Evolutionary conservation across 139 green algal genomes (phyloP).

Genomic region (Nannochloris sp.): DNA sequence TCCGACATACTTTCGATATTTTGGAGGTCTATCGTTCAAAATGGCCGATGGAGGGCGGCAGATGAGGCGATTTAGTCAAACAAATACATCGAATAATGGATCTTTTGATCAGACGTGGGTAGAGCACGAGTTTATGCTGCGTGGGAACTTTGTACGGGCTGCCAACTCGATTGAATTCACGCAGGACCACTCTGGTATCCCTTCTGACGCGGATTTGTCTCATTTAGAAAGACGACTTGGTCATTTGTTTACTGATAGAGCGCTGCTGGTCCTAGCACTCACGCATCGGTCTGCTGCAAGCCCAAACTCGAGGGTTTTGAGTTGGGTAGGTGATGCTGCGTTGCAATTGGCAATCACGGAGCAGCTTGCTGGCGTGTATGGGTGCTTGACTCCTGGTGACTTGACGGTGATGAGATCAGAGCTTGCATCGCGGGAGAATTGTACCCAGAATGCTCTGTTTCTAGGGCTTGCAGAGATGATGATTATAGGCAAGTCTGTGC

Average conservation of each 20-base stretch:
- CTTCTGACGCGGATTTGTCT: no score
- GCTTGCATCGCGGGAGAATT: conserved; percentile 9
- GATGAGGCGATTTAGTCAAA: no score
- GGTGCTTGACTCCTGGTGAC: neutral
- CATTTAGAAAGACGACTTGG: no score
- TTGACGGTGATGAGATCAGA: neutral
- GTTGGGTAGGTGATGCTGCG: conserved; percentile 27
- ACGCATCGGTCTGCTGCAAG: conserved; percentile 11
- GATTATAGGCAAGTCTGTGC: conserved; percentile 5
- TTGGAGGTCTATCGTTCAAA: no score
- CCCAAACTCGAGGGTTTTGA: conserved; percentile 3
- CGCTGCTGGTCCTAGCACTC: conserved; percentile 18
- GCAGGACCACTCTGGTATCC: no score
- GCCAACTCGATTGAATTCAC: neutral
- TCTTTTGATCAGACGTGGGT: neutral
- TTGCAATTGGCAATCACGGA: conserved; percentile 16
- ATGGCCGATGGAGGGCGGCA: no score
- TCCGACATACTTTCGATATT: no score
- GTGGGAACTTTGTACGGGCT: conserved; percentile 1
- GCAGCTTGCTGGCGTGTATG: conserved; percentile 10
- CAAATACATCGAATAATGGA: neutral
- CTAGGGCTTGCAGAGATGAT: conserved; percentile 9
- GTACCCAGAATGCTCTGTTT: neutral
- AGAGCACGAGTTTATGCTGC: neutral
- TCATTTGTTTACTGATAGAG: conserved; percentile 15